Evolutionary conservation across 306 rosid species (phyloP), one percentile per base, ranked within the genome.

Genomic region (Pueraria montana): DNA sequence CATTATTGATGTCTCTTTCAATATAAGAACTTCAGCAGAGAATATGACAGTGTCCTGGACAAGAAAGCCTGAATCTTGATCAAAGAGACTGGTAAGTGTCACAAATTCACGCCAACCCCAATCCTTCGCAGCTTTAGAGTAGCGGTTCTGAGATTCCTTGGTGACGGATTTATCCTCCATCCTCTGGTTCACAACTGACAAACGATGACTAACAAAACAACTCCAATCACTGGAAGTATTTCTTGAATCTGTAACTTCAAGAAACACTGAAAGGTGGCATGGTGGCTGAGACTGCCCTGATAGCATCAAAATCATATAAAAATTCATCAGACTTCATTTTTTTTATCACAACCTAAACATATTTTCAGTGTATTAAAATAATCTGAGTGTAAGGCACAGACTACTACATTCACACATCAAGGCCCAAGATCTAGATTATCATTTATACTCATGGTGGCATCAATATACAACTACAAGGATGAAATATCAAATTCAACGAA

Each of bases 71-170:
- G 98, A 94, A 87, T 96, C 99, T 87, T 96, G 99, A 96, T 96
- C 99, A 55, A 96, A 96, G 76, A 96, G 92, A 89, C 99, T 94
- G 26, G 99, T 96, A 74, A 96, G 99, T 1, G 99, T 96, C 89
- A 96, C 99, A 87, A 96, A 96, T 89, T 96, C 99, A 85, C 99
- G 96, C 99, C 99, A 96, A 14, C 99, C 99, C 99, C 99, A 96
- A 86, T 96, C 99, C 89, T 96, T 96, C 79, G 98, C 99, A 77
- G 98, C 98, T 91, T 96, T 96, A 79, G 99, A 94, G 90, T 96
- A 96, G 80, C 99, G 99, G 77, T 96, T 96, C 77, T 96, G 99
- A 86, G 99, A 96, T 82, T 96, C 99, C 91, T 96, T 96, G 13
- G 94, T 92, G 84, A 96, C 98, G 85, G 99, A 96, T 87, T 96